These are phyloP conservation scores for Leishmania mexicana DNA, from an alignment of 208 protist species.

Conservation along the genomic window DNA sequence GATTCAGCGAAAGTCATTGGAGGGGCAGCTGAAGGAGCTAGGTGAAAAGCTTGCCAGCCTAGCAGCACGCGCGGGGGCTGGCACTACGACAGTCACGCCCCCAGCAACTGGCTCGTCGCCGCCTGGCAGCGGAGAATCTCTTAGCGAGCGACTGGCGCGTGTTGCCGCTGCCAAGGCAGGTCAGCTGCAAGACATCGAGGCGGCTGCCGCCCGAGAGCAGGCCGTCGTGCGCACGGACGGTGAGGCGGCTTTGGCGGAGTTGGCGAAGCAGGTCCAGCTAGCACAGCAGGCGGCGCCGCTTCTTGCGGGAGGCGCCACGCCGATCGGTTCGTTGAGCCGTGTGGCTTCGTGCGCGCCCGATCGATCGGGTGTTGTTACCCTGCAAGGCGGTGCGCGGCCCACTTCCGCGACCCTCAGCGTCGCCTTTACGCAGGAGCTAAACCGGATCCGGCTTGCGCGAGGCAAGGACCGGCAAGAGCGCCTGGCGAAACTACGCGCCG, in stretches of 20 bases:
- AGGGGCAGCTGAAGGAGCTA: constrained; percentile 30
- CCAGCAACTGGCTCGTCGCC: not conserved
- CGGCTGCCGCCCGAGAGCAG: constrained; percentile 19
- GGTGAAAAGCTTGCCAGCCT: constrained; percentile 12
- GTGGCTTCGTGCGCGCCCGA: constrained; percentile 7
- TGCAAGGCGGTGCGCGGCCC: constrained; percentile 12
- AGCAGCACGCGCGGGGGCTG: not conserved
- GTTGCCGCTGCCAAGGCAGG: constrained; percentile 21
- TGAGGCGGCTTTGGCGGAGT: constrained; percentile 20
- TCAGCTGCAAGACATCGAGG: constrained; percentile 20
- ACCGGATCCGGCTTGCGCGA: constrained; percentile 27
- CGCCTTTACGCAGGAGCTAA: constrained; percentile 33
- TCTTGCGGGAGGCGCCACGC: not conserved
- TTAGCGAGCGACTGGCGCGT: constrained; percentile 20
- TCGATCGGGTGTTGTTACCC: constrained; percentile 9
- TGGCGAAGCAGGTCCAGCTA: constrained; percentile 13
- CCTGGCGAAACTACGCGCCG: constrained; percentile 32
- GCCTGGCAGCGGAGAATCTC: not conserved
- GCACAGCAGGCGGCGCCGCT: not conserved
- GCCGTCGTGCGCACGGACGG: constrained; percentile 17
- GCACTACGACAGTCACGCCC: not conserved
- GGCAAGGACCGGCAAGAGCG: constrained; percentile 40
- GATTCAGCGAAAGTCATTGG: constrained; percentile 28
- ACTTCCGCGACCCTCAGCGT: constrained; percentile 15
- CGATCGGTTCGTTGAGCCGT: not conserved